Conservation (phyloP, 2,329 filamentous ascomycete genomes). For the Graphium sp. region DNA sequence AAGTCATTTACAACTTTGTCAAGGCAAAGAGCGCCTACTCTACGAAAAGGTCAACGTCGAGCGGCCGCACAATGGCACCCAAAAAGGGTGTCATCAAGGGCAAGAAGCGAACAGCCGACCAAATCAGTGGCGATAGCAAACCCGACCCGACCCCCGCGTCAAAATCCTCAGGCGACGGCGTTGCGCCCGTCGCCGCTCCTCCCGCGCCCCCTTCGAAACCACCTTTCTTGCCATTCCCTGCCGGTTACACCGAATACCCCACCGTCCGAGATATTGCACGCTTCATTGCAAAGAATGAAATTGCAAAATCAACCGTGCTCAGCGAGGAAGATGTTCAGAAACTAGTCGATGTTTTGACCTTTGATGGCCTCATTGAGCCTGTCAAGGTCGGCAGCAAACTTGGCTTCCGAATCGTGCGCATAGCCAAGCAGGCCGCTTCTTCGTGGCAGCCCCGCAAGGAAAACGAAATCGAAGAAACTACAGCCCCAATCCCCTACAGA, state of each 20-base stretch:
- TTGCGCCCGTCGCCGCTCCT: neutral
- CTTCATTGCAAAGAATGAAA: conserved; percentile 49
- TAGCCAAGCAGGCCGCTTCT: conserved; percentile 21
- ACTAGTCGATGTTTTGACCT: conserved; percentile 74
- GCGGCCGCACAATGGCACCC: conserved; percentile 20
- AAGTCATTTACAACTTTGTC: conserved; percentile 58
- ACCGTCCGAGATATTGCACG: conserved; percentile 64
- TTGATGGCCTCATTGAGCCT: conserved; percentile 68
- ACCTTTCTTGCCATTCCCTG: conserved; percentile 34
- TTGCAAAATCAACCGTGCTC: conserved; percentile 57
- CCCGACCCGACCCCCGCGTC: too few species aligned
- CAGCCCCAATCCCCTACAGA: conserved; percentile 23
- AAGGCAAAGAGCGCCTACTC: conserved; percentile 55
- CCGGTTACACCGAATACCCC: conserved; percentile 63
- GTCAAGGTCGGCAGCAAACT: conserved; percentile 30
- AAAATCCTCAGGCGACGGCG: conserved; percentile 4
- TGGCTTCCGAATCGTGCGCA: conserved; percentile 35
- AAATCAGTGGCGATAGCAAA: too few species aligned
- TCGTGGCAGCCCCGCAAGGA: conserved; percentile 14
- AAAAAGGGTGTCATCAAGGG: conserved; percentile 40
- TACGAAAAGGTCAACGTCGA: conserved; percentile 15
- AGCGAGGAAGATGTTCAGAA: conserved; percentile 66
- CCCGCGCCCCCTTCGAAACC: conserved; percentile 16
- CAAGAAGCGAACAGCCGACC: conserved; percentile 28
- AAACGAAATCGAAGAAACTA: conserved; percentile 6